Evolutionary conservation across 495 filamentous ascomycete species (phyloP), one percentile per base, ranked within the genome.

Genomic region (Immersiella caudata): DNA sequence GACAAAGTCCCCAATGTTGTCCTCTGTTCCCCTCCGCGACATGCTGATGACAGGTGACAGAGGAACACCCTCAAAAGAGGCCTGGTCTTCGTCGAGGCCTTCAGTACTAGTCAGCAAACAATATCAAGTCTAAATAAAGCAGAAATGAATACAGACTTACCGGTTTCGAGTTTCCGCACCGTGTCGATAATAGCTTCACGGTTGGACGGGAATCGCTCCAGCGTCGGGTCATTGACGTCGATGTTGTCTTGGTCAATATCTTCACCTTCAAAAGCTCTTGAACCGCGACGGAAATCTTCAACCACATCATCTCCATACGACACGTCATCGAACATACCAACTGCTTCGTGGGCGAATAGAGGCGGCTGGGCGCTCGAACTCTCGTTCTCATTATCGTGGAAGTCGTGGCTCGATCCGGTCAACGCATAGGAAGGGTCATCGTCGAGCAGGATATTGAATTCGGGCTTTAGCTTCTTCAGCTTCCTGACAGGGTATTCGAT

Each of bases 141-240:
- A 6, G n/a, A n/a, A n/a, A 46, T 18, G 9, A 14, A 12, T 2
- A 46, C 40, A 14, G 11, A 46, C 40, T 46, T 14, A 46, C 40
- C 79, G 0, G 78, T 78, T 56, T 82, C 80, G 2, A 84, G 72
- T 40, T 78, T 79, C 25, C 79, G 74, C 33, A 87, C 71, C 0
- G 79, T 73, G 54, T 80, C 77, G 8, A 86, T 65, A 52, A 86
- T 85, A 8, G 76, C 78, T 8, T 76, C 72, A 7, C 82, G 77
- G 64, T 81, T 77, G 2, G 79, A 82, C 0, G 85, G 85, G 72
- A 87, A 86, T 7, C 64, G 73, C 65, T 85, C 83, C 29, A 87
- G 56, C 0, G 75, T 77, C n/a, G 83, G 84, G 69, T 87, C 81
- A 56, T 85, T 78, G 26, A 80, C 66, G 65, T 86, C 82, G 24